Evolutionary conservation across 1,284 basidiomycete genomes (phyloP).

Genomic region (Moesziomyces sp.): DNA sequence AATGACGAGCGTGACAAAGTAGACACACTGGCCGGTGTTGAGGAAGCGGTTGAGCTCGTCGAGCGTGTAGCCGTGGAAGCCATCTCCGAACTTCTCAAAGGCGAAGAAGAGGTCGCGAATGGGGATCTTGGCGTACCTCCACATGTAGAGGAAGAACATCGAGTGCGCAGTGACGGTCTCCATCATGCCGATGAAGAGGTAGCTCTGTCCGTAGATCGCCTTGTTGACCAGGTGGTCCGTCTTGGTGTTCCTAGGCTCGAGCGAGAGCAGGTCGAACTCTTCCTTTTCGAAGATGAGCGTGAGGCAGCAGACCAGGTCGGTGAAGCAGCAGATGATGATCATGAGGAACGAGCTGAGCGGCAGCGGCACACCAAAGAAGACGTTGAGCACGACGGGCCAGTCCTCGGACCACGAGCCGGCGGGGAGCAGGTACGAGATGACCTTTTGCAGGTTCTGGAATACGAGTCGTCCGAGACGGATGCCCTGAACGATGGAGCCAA

Average conservation of each 20-base stretch:
- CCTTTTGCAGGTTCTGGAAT: conserved; percentile 77
- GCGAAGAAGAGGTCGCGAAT: conserved; percentile 36
- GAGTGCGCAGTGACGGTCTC: conserved; percentile 71
- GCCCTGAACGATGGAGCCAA: conserved; percentile 57
- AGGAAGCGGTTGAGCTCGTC: conserved; percentile 68
- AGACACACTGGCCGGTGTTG: conserved; percentile 63
- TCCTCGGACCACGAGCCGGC: conserved; percentile 75
- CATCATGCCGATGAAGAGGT: conserved; percentile 74
- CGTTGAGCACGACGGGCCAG: conserved; percentile 75
- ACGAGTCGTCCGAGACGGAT: conserved; percentile 72
- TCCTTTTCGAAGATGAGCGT: conserved; percentile 74
- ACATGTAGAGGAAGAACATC: conserved; percentile 72
- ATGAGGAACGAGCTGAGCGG: conserved; percentile 71
- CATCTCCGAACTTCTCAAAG: conserved; percentile 58
- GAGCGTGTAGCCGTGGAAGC: conserved; percentile 71
- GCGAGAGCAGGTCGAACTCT: conserved; percentile 72
- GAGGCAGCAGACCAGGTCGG: conserved; percentile 71
- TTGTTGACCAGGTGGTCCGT: conserved; percentile 69
- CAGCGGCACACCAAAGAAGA: conserved; percentile 72
- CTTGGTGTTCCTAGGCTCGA: conserved; percentile 51
- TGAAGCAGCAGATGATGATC: conserved; percentile 70
- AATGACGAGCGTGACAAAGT: conserved; percentile 76
- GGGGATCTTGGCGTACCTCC: conserved; percentile 69
- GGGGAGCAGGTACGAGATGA: conserved; percentile 63
- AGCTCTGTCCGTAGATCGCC: conserved; percentile 75